These are phyloP conservation scores for Ambrosia hybrid DNA, from an alignment of 140 eudicot genomes.

Conservation along the genomic window DNA sequence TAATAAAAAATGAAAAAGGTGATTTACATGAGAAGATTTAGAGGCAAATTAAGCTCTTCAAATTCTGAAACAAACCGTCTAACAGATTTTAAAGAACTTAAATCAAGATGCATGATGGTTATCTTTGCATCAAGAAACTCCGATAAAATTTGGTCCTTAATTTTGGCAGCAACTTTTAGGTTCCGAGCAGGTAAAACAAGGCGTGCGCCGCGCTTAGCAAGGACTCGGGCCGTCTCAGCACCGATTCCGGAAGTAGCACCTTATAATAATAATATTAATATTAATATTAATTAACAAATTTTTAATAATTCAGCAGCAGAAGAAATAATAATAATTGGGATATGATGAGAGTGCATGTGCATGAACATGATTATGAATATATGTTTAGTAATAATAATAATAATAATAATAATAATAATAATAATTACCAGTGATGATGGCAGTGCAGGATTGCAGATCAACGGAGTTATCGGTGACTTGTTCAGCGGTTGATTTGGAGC, in stretches of 20 bases:
- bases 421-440: constrained; percentile 81
- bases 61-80: constrained; percentile 59
- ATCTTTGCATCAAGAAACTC: constrained; percentile 60
- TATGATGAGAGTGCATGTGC: constrained; percentile 48
- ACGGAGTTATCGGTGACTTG: constrained; percentile 51
- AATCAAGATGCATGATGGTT: constrained; percentile 70
- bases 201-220: constrained; percentile 86
- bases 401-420: background rate
- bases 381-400: no score
- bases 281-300: background rate
- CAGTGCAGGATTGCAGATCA: constrained; percentile 56
- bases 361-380: constrained; percentile 18
- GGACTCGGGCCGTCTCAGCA: constrained; percentile 93
- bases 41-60: constrained; percentile 74
- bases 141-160: constrained; percentile 50
- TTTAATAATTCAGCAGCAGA: background rate
- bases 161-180: constrained; percentile 72
- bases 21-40: constrained; percentile 91
- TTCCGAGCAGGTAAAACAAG: constrained; percentile 86
- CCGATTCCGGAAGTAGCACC: constrained; percentile 99
- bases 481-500: constrained; percentile 92
- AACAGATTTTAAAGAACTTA: constrained; percentile 78
- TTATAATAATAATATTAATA: constrained; percentile 11
- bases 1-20: no score
- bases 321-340: constrained; percentile 7